A percentile compares a stretch with the other conserved stretches of the same genome.
phyloP scores from a whole-genome alignment of 2,329 filamentous ascomycete genomes.

The Knufia petricola region DNA sequence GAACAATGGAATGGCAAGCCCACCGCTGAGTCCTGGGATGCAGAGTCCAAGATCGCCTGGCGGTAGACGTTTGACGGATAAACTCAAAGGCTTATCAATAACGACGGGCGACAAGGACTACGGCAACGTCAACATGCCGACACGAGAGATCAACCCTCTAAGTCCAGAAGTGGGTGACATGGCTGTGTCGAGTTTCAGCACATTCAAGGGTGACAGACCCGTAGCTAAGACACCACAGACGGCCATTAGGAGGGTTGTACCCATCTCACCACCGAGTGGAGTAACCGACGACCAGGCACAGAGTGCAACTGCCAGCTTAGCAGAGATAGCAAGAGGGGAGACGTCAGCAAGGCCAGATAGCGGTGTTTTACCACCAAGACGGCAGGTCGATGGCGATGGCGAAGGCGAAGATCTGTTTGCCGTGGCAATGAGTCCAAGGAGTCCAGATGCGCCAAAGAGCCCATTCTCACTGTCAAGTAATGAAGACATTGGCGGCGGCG shows the following conservation, averaged over 20 bases:
- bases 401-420: constrained; percentile 78
- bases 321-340: constrained; percentile 25
- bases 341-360: constrained; percentile 12
- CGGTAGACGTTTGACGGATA: constrained; percentile 64
- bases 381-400: constrained; percentile 28
- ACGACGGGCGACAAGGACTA: constrained; percentile 60
- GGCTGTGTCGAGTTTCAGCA: constrained; percentile 52
- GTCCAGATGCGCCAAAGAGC: constrained; percentile 74
- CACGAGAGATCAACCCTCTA: constrained; percentile 38
- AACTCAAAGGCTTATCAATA: constrained; percentile 67
- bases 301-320: constrained; percentile 22
- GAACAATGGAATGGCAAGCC: constrained; percentile 18
- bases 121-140: constrained; percentile 19
- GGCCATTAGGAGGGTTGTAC: constrained; percentile 25
- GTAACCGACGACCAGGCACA: constrained; percentile 31
- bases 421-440: constrained; percentile 73
- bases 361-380: constrained; percentile 24
- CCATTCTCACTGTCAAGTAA: constrained; percentile 58
- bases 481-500: constrained; percentile 24
- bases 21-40: constrained; percentile 49
- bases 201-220: constrained; percentile 43
- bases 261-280: constrained; percentile 30
- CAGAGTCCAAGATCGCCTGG: constrained; percentile 47
- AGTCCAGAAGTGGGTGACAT: constrained; percentile 56
- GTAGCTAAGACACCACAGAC: constrained; percentile 16